phyloP scores from a whole-genome alignment of 306 rosid species.

The Fagus sylvatica region DNA sequence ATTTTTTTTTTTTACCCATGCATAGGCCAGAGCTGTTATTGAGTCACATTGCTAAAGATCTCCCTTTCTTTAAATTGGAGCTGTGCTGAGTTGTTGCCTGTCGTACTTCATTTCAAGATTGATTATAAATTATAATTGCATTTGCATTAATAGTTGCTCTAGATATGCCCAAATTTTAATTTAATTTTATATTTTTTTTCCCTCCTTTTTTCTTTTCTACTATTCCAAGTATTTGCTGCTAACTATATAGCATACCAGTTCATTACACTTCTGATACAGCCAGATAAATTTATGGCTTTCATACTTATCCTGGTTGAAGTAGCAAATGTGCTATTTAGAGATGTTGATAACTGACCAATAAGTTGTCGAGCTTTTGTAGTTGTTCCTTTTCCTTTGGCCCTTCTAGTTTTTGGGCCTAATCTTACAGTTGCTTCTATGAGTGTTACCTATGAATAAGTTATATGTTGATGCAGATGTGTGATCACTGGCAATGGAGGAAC shows the following conservation, averaged over 20 bases:
- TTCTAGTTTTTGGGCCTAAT: conserved; percentile 6
- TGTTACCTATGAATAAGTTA: conserved; percentile 18
- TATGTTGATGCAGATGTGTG: conserved; percentile 61
- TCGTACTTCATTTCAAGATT: background rate
- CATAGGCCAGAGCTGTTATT: background rate
- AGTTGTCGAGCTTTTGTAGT: conserved; percentile 2
- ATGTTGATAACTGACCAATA: background rate
- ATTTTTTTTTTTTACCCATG: background rate
- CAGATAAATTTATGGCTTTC: background rate
- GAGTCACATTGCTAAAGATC: too few species aligned
- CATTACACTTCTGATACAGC: background rate
- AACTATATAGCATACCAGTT: background rate
- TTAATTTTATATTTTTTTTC: background rate
- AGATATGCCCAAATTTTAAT: background rate
- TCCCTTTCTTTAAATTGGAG: too few species aligned
- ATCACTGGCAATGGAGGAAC: conserved; percentile 70
- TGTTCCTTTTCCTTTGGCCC: background rate
- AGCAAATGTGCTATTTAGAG: background rate
- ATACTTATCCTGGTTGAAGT: background rate
- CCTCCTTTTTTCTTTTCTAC: background rate
- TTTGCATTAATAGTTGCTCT: background rate
- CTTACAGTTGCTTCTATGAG: conserved; percentile 3
- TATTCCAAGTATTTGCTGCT: background rate
- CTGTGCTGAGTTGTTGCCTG: background rate
- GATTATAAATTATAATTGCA: background rate